Evolutionary conservation across 106 monocot species (phyloP), one percentile per base, ranked within the genome.

Genomic region (Agapanthus africanus): DNA sequence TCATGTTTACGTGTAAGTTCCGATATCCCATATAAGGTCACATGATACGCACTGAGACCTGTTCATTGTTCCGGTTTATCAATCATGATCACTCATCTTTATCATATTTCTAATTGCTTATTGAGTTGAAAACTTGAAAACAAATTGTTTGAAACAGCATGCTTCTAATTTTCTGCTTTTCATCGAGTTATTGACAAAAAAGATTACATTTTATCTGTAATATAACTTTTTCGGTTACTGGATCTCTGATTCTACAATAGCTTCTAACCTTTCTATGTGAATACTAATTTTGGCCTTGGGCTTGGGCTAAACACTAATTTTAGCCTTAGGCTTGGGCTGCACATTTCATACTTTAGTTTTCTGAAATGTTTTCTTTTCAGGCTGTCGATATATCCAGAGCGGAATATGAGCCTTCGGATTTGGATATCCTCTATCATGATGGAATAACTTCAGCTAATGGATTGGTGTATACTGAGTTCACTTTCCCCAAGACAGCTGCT

Each of bases 371-470:
- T 3, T 4, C 66, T 70, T 16, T 61, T 67, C 75, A 95, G 95
- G 88, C 70, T 83, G 86, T 80, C 76, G 91, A 91, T 54, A 84
- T 97, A 80, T 91, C 84, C 67, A 88, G 84, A 75, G 57, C 67
- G 46, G 95, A 91, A 37, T 97, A 97, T 72, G 86, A 88, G 63
- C 91, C 88, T 22, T 86, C 88, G 28, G 76, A 91, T 67, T 44
- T 78, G 77, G 91, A 97, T 72, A 86, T 97, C 11, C 71, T 97
- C 9, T 79, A 80, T 74, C 84, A 86, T 1, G 86, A 86, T 69
- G 88, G 95, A 47, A 75, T 89, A 32, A 80, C 82, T 60, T 84
- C 84, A 34, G 78, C 86, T 16, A 82, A 86, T 82, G 91, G 86
- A 21, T 56, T 97, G 74, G 84, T 79, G 39, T 82, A 51, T 32